A percentile compares a stretch with the other conserved stretches of the same genome.
phyloP scores from a whole-genome alignment of 495 filamentous ascomycete genomes.

The Pseudoneurospora amorphoporcata region DNA sequence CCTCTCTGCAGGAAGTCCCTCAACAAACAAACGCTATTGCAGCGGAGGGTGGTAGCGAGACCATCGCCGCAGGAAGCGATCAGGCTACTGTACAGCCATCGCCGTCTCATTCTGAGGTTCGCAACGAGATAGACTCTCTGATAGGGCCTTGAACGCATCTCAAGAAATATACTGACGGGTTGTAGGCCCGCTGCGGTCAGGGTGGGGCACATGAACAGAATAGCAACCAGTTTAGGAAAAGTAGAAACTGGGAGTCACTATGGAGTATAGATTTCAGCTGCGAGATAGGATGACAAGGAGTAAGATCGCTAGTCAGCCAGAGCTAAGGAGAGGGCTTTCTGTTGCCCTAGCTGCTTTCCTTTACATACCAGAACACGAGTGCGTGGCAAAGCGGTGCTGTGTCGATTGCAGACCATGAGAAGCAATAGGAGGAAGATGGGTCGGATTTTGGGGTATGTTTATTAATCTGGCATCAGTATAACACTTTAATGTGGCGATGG shows the following conservation, averaged over 20 bases:
- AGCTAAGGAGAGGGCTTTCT: not conserved
- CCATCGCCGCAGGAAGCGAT: not conserved
- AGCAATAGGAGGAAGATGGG: not conserved
- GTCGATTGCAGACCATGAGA: not conserved
- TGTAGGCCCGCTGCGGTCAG: constrained; percentile 9
- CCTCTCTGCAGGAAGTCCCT: not conserved
- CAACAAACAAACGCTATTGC: not conserved
- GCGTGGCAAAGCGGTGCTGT: not conserved
- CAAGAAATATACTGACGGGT: constrained; percentile 10
- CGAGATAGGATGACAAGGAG: constrained; percentile 18
- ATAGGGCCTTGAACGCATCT: constrained; percentile 17
- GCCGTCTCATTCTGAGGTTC: constrained; percentile 20
- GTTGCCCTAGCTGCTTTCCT: not conserved
- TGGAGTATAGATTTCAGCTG: constrained; percentile 41
- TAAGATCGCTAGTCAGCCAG: not conserved
- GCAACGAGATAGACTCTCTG: constrained; percentile 22
- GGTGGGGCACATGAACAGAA: constrained; percentile 24
- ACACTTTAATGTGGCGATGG: not conserved
- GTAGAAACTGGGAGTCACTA: constrained; percentile 44
- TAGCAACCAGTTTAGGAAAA: constrained; percentile 29
- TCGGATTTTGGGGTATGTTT: not conserved
- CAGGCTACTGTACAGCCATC: constrained; percentile 6
- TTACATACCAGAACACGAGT: not conserved
- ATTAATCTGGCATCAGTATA: not conserved
- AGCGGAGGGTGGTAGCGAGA: not conserved